Evolutionary conservation across 805 yeast genomes (phyloP), one percentile per base, ranked within the genome.

Genomic region (Metschnikowia colocasiae): DNA sequence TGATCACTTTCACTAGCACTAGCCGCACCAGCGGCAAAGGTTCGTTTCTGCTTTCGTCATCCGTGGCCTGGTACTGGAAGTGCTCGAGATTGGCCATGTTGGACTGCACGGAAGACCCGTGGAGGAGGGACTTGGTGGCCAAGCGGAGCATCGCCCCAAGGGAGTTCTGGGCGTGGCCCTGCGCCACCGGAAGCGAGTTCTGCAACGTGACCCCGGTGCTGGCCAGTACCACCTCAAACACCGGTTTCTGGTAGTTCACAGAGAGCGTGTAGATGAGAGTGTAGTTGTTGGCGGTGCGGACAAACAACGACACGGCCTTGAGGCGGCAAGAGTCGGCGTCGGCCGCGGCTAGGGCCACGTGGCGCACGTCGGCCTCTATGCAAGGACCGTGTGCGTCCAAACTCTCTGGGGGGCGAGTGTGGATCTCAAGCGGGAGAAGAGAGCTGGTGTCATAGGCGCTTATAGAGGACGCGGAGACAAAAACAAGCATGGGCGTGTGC

Each of bases 1-100:
- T 69, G 37, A 72, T 56, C 5, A 68, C 54, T 41, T 67, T 69
- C 46, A 55, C 58, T 2, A 71, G 53, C 1, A 65, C 49, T 8
- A 69, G 22, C 37, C 62, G 66, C 3, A 59, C 67, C 23, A 47
- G 53, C 19, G 64, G 68, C 12, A 71, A 54, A 13, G 52, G 46
- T 22, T 51, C 57, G 47, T 65, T 64, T 8, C 61, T 50, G n/a
- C 48, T 32, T 8, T 65, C 71, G 42, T 71, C 74, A 35, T 66
- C 71, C n/a, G 54, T 45, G 10, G 59, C 43, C 9, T 41, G 49
- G 49, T 64, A 67, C 45, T 60, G 60, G 38, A 62, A 58, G 45
- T 63, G 64, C 53, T 71, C 76, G 12, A 69, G 51, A 46, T 69
- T 70, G 40, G 68, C 71, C 46, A 71, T 46, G 44, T 59, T 62